Percentiles rank a stretch among this genome's conserved stretches.
phyloP scores from a whole-genome alignment of 371 early-diverging fungal species.

The Actinomortierella ambigua region DNA sequence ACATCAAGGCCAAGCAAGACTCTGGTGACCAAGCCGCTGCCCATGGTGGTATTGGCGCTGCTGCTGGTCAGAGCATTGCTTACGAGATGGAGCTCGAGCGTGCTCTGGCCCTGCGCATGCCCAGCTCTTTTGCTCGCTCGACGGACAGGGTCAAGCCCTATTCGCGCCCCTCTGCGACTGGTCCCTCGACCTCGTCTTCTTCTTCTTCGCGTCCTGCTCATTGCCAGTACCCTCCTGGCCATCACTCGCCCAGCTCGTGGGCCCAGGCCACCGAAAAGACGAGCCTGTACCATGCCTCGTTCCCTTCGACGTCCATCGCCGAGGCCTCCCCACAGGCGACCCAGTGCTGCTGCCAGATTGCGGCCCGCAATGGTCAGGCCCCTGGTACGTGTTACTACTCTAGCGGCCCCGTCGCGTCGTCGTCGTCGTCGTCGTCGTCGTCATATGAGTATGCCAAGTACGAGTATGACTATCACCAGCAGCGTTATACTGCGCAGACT shows the following conservation, averaged over 20 bases:
- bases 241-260: no score
- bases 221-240: no score
- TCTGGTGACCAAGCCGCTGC: slow-evolving; percentile 27
- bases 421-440: no score
- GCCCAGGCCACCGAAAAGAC: no score
- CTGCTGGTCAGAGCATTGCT: slow-evolving; percentile 20
- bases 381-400: slow-evolving; percentile 28
- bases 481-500: no score
- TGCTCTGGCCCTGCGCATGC: slow-evolving; percentile 39
- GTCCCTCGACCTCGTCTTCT: slow-evolving; percentile 15
- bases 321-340: slow-evolving; percentile 12
- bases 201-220: neutral
- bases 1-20: slow-evolving; percentile 35
- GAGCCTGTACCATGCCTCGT: no score
- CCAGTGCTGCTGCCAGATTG: slow-evolving; percentile 43
- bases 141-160: slow-evolving; percentile 20
- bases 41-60: no score
- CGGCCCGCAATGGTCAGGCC: slow-evolving; percentile 32
- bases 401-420: no score
- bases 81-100: slow-evolving; percentile 40
- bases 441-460: no score
- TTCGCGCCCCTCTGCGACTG: slow-evolving; percentile 33
- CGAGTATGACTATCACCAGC: no score
- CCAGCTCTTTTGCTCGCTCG: slow-evolving; percentile 24
- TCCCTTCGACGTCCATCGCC: no score